These are phyloP conservation scores for Aspergillus sclerotiicarbonarius DNA, from an alignment of 495 filamentous ascomycete genomes.

Conservation along the genomic window DNA sequence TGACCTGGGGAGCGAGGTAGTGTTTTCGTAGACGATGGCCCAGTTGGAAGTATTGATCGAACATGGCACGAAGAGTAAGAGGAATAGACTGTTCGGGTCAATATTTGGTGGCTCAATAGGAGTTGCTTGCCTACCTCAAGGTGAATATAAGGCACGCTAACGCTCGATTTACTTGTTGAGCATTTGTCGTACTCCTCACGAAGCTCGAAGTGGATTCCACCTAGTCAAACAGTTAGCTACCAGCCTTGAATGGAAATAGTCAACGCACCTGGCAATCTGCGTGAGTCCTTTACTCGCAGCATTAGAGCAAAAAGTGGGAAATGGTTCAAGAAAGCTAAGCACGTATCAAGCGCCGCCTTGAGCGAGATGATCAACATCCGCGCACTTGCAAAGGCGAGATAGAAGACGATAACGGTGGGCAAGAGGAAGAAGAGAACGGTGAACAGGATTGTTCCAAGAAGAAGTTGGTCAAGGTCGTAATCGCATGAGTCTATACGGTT, in stretches of 20 bases:
- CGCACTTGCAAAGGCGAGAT: constrained; percentile 90
- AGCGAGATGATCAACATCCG: constrained; percentile 92
- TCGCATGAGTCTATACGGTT: constrained; percentile 99
- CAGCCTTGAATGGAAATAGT: not conserved
- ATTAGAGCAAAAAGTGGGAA: constrained; percentile 98
- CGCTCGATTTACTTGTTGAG: constrained; percentile 17
- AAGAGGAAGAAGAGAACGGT: constrained; percentile 93
- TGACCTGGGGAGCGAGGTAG: constrained; percentile 84
- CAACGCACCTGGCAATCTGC: constrained; percentile 73
- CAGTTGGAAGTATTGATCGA: constrained; percentile 95
- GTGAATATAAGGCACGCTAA: constrained; percentile 71
- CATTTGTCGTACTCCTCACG: constrained; percentile 50
- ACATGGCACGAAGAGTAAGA: constrained; percentile 86
- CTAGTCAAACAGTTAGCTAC: constrained; percentile 34
- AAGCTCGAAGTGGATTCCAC: constrained; percentile 88
- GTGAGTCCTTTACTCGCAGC: constrained; percentile 91
- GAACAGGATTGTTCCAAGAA: constrained; percentile 95
- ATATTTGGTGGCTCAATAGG: constrained; percentile 2
- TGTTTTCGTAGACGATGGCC: constrained; percentile 89
- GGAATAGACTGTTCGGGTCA: constrained; percentile 68
- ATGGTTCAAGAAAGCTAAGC: constrained; percentile 92
- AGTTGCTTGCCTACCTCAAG: constrained; percentile 58
- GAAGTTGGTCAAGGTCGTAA: constrained; percentile 96
- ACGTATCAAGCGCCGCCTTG: constrained; percentile 85
- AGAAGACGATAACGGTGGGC: constrained; percentile 94